phyloP scores from a whole-genome alignment of 495 filamentous ascomycete species.

The Penicillium tannophilum region DNA sequence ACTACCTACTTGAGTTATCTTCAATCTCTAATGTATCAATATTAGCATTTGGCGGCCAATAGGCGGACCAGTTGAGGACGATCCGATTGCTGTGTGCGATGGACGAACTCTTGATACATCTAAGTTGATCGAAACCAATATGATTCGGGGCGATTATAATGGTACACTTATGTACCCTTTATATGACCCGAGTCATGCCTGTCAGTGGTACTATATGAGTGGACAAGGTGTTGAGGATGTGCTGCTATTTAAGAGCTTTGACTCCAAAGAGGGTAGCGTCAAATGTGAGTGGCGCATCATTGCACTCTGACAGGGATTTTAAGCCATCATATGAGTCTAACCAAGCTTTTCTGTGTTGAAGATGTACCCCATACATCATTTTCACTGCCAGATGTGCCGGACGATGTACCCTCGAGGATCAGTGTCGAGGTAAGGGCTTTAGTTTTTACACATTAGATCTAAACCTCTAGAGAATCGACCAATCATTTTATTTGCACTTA shows the following conservation, averaged over 20 bases:
- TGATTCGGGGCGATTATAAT: conserved; percentile 18
- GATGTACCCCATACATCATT: conserved; percentile 26
- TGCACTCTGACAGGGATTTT: neutral
- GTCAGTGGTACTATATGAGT: conserved; percentile 36
- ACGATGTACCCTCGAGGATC: conserved; percentile 7
- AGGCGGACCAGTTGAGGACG: conserved; percentile 27
- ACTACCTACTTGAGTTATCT: too few species aligned
- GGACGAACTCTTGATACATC: conserved; percentile 23
- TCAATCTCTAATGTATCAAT: neutral
- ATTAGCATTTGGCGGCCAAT: conserved; percentile 35
- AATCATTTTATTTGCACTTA: neutral
- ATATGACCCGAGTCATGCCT: conserved; percentile 16
- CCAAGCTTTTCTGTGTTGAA: neutral
- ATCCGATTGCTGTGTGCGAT: conserved; percentile 37
- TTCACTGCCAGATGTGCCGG: neutral
- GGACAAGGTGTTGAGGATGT: conserved; percentile 29
- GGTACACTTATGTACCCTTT: conserved; percentile 27
- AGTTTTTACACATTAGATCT: conserved; percentile 15
- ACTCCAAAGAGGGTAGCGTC: conserved; percentile 18
- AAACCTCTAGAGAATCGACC: neutral
- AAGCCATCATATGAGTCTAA: neutral
- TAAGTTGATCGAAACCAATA: conserved; percentile 24
- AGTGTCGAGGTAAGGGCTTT: conserved; percentile 26
- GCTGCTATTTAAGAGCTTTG: conserved; percentile 36
- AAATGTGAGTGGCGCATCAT: conserved; percentile 10